These are phyloP conservation scores for Fusarium redolens DNA, from an alignment of 2,329 filamentous ascomycete species.

Conservation along the genomic window DNA sequence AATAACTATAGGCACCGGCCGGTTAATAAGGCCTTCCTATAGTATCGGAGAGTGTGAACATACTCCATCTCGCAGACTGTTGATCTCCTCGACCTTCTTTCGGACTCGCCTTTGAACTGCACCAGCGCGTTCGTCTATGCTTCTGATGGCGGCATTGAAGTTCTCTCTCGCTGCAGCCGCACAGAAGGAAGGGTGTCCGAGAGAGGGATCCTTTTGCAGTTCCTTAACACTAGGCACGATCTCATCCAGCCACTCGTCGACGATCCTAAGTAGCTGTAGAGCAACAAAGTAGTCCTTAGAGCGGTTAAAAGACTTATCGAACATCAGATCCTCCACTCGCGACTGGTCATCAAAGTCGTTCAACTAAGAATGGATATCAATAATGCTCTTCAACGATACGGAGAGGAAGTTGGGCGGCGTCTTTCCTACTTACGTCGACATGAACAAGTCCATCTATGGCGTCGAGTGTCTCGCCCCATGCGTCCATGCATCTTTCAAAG, in stretches of 20 bases:
- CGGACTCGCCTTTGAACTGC: accelerated
- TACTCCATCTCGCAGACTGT: background rate
- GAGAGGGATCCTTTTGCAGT: accelerated
- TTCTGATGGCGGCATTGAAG: too few relatives aligned
- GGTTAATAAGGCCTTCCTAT: too few relatives aligned
- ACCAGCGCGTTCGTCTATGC: accelerated
- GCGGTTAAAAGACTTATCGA: background rate
- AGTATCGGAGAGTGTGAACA: background rate
- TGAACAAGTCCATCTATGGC: background rate
- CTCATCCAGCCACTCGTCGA: background rate
- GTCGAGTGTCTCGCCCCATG: accelerated
- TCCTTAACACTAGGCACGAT: too few relatives aligned
- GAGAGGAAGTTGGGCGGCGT: too few relatives aligned
- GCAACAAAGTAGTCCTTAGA: background rate
- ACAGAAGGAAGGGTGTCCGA: accelerated
- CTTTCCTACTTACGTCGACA: background rate
- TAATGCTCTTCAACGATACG: too few relatives aligned
- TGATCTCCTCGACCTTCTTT: background rate
- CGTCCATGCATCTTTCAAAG: background rate
- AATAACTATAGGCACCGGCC: background rate
- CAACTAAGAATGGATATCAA: accelerated
- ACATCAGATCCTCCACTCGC: background rate
- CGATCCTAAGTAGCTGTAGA: accelerated
- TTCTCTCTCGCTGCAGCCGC: too few relatives aligned
- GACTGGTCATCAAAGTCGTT: accelerated